phyloP scores from a whole-genome alignment of 768 basidiomycete species.

The Lactarius hatsudake region DNA sequence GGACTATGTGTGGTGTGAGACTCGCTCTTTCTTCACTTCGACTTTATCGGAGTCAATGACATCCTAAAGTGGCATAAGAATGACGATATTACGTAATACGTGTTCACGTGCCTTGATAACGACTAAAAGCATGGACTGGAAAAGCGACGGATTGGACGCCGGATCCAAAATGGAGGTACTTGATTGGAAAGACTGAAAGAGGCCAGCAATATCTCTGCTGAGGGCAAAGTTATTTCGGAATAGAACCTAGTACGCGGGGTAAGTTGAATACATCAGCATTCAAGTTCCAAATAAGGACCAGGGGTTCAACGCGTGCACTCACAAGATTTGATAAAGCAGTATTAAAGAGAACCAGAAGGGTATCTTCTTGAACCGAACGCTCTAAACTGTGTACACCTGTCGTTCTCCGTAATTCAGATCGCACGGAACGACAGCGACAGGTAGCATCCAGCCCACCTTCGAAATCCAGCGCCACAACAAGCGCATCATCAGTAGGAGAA shows the following conservation, averaged over 20 bases:
- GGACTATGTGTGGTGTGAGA: not conserved
- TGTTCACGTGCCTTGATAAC: too few relatives aligned
- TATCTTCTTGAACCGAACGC: conserved; percentile 51
- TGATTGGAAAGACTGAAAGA: conserved; percentile 60
- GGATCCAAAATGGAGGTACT: conserved; percentile 57
- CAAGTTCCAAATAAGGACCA: too few relatives aligned
- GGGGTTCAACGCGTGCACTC: not conserved
- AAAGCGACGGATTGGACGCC: conserved; percentile 53
- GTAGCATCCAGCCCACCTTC: conserved; percentile 43
- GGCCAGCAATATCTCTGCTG: conserved; percentile 54
- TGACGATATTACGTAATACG: not conserved
- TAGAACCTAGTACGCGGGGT: too few relatives aligned
- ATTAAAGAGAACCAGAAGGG: not conserved
- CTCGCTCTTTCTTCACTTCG: conserved; percentile 57
- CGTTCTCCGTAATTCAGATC: not conserved
- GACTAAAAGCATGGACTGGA: conserved; percentile 57
- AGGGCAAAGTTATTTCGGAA: conserved; percentile 65
- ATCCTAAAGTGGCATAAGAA: conserved; percentile 40
- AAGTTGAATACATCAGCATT: too few relatives aligned
- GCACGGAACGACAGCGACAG: too few relatives aligned
- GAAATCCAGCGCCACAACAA: conserved; percentile 60
- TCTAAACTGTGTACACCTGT: conserved; percentile 61
- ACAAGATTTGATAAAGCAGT: conserved; percentile 45
- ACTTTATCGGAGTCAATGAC: conserved; percentile 58
- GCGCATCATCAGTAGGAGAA: conserved; percentile 51